Conservation (phyloP, 352 stramenopile genomes). For the Phytophthora quininea region DNA sequence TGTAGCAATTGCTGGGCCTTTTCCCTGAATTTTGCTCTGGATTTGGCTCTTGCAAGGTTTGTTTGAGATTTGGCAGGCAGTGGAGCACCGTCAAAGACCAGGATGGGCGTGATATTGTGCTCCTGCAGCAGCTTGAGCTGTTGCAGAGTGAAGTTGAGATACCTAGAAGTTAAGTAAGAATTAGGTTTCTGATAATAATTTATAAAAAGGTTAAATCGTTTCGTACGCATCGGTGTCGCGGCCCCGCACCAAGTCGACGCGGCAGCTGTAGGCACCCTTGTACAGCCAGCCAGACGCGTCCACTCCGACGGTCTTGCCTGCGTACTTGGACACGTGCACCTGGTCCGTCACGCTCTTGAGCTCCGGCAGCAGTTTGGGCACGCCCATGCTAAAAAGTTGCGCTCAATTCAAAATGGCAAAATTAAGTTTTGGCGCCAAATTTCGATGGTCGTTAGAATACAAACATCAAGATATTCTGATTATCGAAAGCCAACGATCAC, state of each 20-base stretch:
- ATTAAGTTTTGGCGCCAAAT: conserved; percentile 13
- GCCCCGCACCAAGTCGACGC: conserved; percentile 77
- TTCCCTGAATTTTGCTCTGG: conserved; percentile 42
- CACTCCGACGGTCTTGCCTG: conserved; percentile 73
- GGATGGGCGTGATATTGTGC: conserved; percentile 83
- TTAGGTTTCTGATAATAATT: conserved; percentile 2
- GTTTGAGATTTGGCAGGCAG: conserved; percentile 87
- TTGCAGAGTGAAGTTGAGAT: conserved; percentile 89
- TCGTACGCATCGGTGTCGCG: conserved; percentile 57
- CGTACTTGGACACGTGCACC: conserved; percentile 81
- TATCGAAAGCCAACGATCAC: too few relatives aligned
- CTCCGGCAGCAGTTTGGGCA: conserved; percentile 60
- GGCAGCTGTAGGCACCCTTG: conserved; percentile 89
- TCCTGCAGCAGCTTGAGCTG: conserved; percentile 89
- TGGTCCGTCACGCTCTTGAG: conserved; percentile 80
- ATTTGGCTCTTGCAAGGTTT: conserved; percentile 52
- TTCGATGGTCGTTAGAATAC: too few relatives aligned
- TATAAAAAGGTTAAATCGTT: conserved; percentile 39
- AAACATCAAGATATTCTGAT: too few relatives aligned
- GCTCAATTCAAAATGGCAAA: background rate
- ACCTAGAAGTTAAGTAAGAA: conserved; percentile 25
- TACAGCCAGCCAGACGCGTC: conserved; percentile 89
- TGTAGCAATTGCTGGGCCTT: conserved; percentile 46
- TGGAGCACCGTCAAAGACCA: conserved; percentile 95
- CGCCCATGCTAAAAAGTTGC: conserved; percentile 59